A percentile compares a stretch with the other conserved stretches of the same genome.
phyloP scores from a whole-genome alignment of 2,329 filamentous ascomycete genomes.

The Ceratocystiopsis brevicomis region DNA sequence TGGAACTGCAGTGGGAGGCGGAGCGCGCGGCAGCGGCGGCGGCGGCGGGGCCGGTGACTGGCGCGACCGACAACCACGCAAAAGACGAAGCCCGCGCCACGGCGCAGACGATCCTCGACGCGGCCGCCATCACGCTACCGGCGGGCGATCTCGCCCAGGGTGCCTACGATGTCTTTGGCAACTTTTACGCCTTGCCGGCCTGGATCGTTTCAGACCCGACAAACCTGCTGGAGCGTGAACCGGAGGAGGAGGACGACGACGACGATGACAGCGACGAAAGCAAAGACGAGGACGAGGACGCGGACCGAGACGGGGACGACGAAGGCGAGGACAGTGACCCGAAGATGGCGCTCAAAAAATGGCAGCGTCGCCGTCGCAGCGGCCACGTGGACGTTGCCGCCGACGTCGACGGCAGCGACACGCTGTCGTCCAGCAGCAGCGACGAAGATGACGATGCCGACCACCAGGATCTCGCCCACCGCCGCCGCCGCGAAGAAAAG shows the following conservation, averaged over 20 bases:
- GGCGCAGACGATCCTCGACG: constrained; percentile 65
- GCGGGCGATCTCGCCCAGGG: constrained; percentile 55
- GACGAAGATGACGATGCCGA: constrained; percentile 4
- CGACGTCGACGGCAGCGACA: too few relatives aligned
- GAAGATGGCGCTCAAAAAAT: not conserved
- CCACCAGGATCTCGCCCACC: constrained; percentile 2
- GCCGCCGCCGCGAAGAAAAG: constrained; percentile 27
- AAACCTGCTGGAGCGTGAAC: constrained; percentile 24
- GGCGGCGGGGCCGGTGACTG: not conserved
- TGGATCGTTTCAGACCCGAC: constrained; percentile 49
- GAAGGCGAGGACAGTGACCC: constrained; percentile 1
- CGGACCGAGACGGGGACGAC: not conserved
- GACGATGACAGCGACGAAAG: constrained; percentile 3
- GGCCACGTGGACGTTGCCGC: not conserved
- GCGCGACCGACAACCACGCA: constrained; percentile 11
- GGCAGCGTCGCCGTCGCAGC: not conserved
- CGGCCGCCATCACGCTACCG: constrained; percentile 56
- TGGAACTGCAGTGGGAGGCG: constrained; percentile 47
- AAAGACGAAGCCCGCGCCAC: constrained; percentile 33
- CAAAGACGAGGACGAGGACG: constrained; percentile 1
- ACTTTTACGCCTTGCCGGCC: constrained; percentile 49
- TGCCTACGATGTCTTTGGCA: constrained; percentile 52
- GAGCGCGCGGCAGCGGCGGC: constrained; percentile 2
- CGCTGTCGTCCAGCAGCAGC: not conserved
- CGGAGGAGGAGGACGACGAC: constrained; percentile 12